Percentiles rank a stretch among this genome's conserved stretches.
Evolutionary conservation across 192 early-diverging fungal genomes (phyloP).

Genomic region (Allomyces macrogynus): DNA sequence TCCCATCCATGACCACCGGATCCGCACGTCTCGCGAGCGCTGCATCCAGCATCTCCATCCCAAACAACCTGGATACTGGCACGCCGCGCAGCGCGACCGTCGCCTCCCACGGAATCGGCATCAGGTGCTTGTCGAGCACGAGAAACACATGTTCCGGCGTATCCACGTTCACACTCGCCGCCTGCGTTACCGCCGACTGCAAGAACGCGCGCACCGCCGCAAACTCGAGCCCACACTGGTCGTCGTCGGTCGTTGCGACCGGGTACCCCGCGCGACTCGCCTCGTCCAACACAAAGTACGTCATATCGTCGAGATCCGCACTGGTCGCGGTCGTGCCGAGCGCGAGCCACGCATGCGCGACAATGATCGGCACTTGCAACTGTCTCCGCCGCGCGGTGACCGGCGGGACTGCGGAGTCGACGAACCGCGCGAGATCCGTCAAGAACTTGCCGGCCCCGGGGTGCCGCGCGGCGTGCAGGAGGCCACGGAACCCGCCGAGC

Average conservation of each 20-base stretch:
- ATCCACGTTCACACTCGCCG: too few species aligned
- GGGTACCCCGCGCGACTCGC: neutral
- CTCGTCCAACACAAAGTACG: neutral
- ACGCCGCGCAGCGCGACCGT: constrained; percentile 44
- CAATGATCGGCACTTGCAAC: too few species aligned
- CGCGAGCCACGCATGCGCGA: neutral
- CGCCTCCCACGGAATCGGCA: constrained; percentile 78
- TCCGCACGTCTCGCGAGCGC: neutral
- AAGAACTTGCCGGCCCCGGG: too few species aligned
- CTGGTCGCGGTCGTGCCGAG: neutral
- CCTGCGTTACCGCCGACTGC: too few species aligned
- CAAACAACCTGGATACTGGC: constrained; percentile 63
- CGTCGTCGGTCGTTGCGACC: neutral
- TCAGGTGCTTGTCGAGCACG: constrained; percentile 64
- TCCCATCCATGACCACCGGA: constrained; percentile 12
- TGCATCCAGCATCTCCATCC: constrained; percentile 39
- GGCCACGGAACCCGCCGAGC: constrained; percentile 52
- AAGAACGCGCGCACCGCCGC: too few species aligned
- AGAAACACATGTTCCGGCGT: constrained; percentile 44
- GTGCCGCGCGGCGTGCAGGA: neutral
- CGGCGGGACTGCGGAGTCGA: too few species aligned
- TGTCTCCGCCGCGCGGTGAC: too few species aligned
- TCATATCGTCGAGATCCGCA: neutral
- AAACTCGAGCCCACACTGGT: too few species aligned
- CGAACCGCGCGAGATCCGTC: too few species aligned